phyloP scores from a whole-genome alignment of 441 rosid species.

The Daphne laureola region DNA sequence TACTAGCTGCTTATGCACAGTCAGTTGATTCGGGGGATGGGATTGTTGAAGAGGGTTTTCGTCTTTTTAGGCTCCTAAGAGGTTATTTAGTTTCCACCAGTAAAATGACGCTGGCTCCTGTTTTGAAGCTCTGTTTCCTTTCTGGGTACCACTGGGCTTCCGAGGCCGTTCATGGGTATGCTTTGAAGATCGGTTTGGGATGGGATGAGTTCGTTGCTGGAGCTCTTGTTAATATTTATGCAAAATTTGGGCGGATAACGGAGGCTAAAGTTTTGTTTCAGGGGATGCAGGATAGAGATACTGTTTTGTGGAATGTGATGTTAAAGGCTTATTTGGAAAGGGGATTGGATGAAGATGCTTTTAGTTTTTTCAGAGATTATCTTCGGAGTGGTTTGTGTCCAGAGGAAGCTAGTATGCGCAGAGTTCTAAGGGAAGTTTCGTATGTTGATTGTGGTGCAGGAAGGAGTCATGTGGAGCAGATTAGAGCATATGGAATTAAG shows the following conservation, averaged over 20 bases:
- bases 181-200: slow-evolving; percentile 32
- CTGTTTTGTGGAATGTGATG: slow-evolving; percentile 39
- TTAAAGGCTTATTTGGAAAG: slow-evolving; percentile 26
- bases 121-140: slow-evolving; percentile 32
- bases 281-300: slow-evolving; percentile 26
- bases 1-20: slow-evolving; percentile 34
- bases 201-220: slow-evolving; percentile 29
- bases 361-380: slow-evolving; percentile 17
- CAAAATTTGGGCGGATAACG: slow-evolving; percentile 25
- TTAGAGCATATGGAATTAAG: slow-evolving; percentile 13
- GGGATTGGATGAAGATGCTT: slow-evolving; percentile 21
- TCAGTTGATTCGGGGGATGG: slow-evolving; percentile 13
- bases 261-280: slow-evolving; percentile 32
- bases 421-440: slow-evolving; percentile 14
- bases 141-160: slow-evolving; percentile 31
- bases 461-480: slow-evolving; percentile 14
- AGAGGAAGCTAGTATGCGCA: slow-evolving; percentile 21
- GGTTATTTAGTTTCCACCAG: slow-evolving; percentile 20
- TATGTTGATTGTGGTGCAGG: slow-evolving; percentile 16
- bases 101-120: slow-evolving; percentile 33
- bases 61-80: slow-evolving; percentile 21
- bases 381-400: slow-evolving; percentile 22
- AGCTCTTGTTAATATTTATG: slow-evolving; percentile 28
- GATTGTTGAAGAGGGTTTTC: slow-evolving; percentile 15
- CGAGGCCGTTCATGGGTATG: slow-evolving; percentile 35